Evolutionary conservation across 2,329 filamentous ascomycete genomes (phyloP), one percentile per base, ranked within the genome.

Genomic region (Venturia oleaginea): DNA sequence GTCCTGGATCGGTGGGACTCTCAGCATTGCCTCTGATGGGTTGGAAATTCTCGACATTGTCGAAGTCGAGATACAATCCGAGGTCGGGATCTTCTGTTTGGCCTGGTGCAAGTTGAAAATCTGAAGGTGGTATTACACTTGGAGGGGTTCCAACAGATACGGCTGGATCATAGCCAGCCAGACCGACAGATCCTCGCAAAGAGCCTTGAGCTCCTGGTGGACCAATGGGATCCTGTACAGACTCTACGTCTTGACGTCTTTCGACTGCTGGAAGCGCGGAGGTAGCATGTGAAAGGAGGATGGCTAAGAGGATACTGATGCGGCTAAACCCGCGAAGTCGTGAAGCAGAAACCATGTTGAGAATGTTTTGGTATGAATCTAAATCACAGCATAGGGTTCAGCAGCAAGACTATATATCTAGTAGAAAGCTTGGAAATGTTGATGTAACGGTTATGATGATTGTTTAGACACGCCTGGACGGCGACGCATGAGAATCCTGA

Each of bases 1-100:
- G 88, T 0, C 88, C 88, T 27, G 90, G 76, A 19, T 91, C 83
- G 11, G 82, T 85, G 19, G 86, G 34, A 34, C 34, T 42, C 4
- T 27, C 84, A 13, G 68, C 73, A 15, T 68, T 71, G 3, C 84
- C 84, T 7, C 84, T 79, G 54, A 85, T 79, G 1, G 84, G 84
- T 70, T 86, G 81, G 0, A 84, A 83, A 42, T 78, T 77, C 3
- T 80, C 74, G 34, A 78, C 77, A 63, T 78, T 73, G 61, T 80
- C 76, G 67, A 86, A 83, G 70, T 86, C 77, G 0, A 86, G 76
- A 64, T 79, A 83, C 1, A 79, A 69, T 0, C 84, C 84, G 17
- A 83, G 73, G 11, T 81, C 72, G 0, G 76, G 74, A 59, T 81
- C 76, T 0, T 79, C 79, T 1, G 78, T 78, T 68, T 86, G 84